Evolutionary conservation across 768 basidiomycete species (phyloP).

Genomic region (Amanita phalloides): DNA sequence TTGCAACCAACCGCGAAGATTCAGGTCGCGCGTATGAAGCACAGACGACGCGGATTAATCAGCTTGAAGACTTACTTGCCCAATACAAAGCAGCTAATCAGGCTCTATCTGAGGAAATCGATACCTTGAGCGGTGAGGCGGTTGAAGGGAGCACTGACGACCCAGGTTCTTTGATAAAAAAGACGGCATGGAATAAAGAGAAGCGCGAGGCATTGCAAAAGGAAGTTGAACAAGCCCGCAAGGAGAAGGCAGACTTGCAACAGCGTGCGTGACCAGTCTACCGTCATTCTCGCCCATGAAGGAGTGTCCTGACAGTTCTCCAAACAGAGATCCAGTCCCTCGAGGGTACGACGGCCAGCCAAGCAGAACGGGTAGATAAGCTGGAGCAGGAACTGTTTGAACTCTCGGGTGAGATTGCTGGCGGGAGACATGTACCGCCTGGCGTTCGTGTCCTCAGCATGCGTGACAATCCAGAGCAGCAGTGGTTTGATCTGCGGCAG

Average conservation of each 20-base stretch:
- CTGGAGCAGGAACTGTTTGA: slow-evolving; percentile 76
- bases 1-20: not conserved
- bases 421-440: slow-evolving; percentile 66
- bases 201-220: slow-evolving; percentile 8
- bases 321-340: slow-evolving; percentile 4
- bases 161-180: slow-evolving; percentile 25
- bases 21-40: slow-evolving; percentile 11
- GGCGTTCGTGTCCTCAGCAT: slow-evolving; percentile 60
- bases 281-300: not conserved
- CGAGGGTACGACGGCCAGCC: slow-evolving; percentile 19
- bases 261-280: slow-evolving; percentile 22
- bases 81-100: slow-evolving; percentile 44
- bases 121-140: slow-evolving; percentile 29
- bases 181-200: slow-evolving; percentile 17
- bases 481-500: slow-evolving; percentile 69
- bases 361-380: slow-evolving; percentile 44
- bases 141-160: slow-evolving; percentile 17
- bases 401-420: slow-evolving; percentile 63
- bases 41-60: slow-evolving; percentile 32
- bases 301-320: not conserved
- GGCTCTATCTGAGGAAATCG: slow-evolving; percentile 36
- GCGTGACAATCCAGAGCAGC: slow-evolving; percentile 71
- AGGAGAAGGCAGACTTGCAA: slow-evolving; percentile 18
- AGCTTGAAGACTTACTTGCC: slow-evolving; percentile 43
- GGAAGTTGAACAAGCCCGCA: slow-evolving; percentile 2